Conservation (phyloP, 2,329 filamentous ascomycete species). For the Trichoderma koningii region DNA sequence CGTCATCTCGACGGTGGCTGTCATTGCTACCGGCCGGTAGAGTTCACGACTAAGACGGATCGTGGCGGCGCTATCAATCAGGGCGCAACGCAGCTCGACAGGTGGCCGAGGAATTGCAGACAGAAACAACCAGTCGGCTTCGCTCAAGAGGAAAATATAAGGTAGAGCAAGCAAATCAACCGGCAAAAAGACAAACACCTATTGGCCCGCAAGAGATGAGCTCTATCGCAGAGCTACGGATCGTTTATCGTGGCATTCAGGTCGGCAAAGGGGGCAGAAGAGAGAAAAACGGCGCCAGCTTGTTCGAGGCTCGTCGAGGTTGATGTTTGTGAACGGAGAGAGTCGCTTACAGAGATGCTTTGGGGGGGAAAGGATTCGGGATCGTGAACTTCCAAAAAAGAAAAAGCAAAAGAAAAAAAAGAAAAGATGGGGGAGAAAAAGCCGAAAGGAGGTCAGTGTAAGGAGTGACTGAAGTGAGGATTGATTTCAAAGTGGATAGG, state of each 20-base stretch:
- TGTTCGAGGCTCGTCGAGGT: constrained; percentile 4
- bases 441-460: constrained; percentile 30
- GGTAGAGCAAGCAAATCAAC: constrained; percentile 24
- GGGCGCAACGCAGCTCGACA: constrained; percentile 9
- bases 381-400: constrained; percentile 20
- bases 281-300: not conserved
- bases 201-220: constrained; percentile 34
- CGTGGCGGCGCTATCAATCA: constrained; percentile 6
- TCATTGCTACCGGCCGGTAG: constrained; percentile 55
- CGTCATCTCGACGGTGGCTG: constrained; percentile 72
- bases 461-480: constrained; percentile 46
- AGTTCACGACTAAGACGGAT: constrained; percentile 28
- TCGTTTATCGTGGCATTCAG: constrained; percentile 44
- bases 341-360: constrained; percentile 24
- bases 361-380: constrained; percentile 16
- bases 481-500: constrained; percentile 42
- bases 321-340: not conserved
- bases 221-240: constrained; percentile 43
- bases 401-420: not conserved
- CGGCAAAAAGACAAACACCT: constrained; percentile 32
- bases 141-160: not conserved
- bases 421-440: constrained; percentile 25
- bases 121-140: constrained; percentile 3
- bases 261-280: constrained; percentile 24
- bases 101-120: constrained; percentile 2